These are phyloP conservation scores for Lunasporangiospora selenospora DNA, from an alignment of 192 early-diverging fungal genomes.

Conservation along the genomic window DNA sequence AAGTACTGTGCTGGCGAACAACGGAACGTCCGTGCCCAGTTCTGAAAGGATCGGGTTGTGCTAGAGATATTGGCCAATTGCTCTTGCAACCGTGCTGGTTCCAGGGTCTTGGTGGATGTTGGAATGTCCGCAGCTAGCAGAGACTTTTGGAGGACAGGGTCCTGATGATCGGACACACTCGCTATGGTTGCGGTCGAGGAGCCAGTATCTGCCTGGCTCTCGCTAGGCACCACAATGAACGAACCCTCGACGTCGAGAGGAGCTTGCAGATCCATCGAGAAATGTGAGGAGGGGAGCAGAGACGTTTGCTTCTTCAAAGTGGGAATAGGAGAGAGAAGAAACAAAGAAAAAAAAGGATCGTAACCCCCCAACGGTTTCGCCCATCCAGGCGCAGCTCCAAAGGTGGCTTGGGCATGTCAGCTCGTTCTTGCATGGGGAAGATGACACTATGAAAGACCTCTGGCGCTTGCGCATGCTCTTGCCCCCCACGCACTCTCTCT, in stretches of 20 bases:
- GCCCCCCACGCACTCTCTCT: too few relatives aligned
- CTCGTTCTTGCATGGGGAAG: neutral
- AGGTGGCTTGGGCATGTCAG: neutral
- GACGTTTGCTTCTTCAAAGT: neutral
- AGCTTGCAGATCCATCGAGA: constrained; percentile 4
- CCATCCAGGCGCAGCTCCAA: neutral
- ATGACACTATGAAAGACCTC: neutral
- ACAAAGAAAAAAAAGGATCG: neutral
- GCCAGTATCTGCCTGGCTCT: neutral
- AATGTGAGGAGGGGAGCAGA: neutral
- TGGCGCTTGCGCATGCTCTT: too few relatives aligned
- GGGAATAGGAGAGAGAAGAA: neutral
- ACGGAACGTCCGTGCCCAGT: constrained; percentile 74
- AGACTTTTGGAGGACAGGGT: neutral
- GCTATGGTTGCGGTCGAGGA: neutral
- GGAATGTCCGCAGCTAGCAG: neutral
- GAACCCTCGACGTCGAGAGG: constrained; percentile 10
- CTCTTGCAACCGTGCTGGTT: constrained; percentile 6
- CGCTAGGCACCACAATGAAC: constrained; percentile 11
- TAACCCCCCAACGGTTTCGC: neutral
- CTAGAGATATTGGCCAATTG: constrained; percentile 19
- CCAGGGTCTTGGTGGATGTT: neutral
- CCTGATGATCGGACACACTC: neutral
- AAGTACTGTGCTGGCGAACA: constrained; percentile 65
- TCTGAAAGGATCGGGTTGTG: constrained; percentile 52